Base-by-base conservation (phyloP, 345 rosid genomes). In the Gossypium herbaceum region DNA sequence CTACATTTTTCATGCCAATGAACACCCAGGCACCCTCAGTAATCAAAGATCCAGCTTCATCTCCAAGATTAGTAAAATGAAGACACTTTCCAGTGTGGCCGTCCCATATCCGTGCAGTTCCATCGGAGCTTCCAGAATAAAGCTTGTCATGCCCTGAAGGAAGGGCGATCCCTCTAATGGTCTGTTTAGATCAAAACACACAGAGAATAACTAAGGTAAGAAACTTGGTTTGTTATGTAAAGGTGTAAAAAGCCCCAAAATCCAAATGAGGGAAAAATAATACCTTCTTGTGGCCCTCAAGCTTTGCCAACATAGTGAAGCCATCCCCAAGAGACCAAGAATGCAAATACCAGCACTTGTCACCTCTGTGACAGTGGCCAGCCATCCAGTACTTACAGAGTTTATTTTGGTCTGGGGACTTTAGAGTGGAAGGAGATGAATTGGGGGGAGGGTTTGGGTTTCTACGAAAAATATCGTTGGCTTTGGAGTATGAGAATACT, bases 1-100 rank as follows among this genome's bases (percentile, higher is more conserved):
- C 71, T 12, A 2, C 29, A 43, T 56, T 56, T 22, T 56, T 56
- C 60, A 56, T 56, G 60, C 60, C 60, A 56, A 20, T 56, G 20
- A 66, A 66, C 24, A 66, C 71, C 71, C 51, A 66, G 15, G 71
- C 22, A 19, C 71, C 71, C 19, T 66, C 54, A 3, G 71, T 41
- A 29, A 66, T 66, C 71, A 66, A 9, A 47, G 51, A 44, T 6
- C 71, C 71, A 47, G 44, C 27, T 66, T 66, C 71, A 27, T 19
- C 27, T 19, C 71, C 71, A 11, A 66, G 54, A 20, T 43, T 29
- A 5, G 5, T 43, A 9, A 41, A 19, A 43, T 39, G 27, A 47
- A 7, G 13, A 44, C 71, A 44, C 51, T 19, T 12, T 47, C 54
- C 71, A 22, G 27, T 66, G 51, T 43, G 20, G 51, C 54, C 22